A percentile compares a stretch with the other conserved stretches of the same genome.
phyloP scores from a whole-genome alignment of 1,284 basidiomycete species.

The Cystobasidiaceae sp. region DNA sequence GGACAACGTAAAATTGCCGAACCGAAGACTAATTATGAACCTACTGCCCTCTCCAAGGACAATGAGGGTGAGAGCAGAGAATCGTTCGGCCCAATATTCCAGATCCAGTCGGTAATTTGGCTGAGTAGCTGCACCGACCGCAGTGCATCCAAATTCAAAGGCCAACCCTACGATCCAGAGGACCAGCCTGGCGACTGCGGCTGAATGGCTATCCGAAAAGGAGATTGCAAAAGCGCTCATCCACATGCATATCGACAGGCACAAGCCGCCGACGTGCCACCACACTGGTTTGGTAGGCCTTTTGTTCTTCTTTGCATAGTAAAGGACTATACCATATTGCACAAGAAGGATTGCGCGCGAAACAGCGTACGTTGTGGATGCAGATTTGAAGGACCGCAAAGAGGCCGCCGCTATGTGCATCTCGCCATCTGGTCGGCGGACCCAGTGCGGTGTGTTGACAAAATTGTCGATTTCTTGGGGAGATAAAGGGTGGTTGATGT shows the following conservation, averaged over 20 bases:
- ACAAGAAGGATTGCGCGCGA: conserved; percentile 9
- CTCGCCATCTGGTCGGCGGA: conserved; percentile 3
- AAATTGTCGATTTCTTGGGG: background rate
- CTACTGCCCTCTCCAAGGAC: conserved; percentile 22
- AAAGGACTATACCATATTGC: conserved; percentile 11
- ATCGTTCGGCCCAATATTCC: conserved; percentile 28
- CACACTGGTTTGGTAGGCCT: background rate
- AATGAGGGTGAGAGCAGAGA: conserved; percentile 19
- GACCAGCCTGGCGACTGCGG: background rate
- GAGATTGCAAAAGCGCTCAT: background rate
- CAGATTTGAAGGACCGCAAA: background rate
- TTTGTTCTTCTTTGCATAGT: background rate
- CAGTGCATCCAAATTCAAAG: conserved; percentile 1
- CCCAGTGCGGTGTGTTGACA: background rate
- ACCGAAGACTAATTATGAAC: background rate
- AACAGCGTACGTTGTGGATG: background rate
- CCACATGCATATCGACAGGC: background rate
- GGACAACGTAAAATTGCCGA: no score
- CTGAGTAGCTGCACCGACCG: background rate
- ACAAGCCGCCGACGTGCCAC: conserved; percentile 5
- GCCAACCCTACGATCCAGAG: conserved; percentile 1
- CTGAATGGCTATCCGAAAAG: background rate
- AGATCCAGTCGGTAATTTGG: background rate
- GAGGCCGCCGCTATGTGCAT: background rate
- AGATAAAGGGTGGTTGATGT: background rate